phyloP scores from a whole-genome alignment of 1,284 basidiomycete genomes.

The Ustilago nuda region DNA sequence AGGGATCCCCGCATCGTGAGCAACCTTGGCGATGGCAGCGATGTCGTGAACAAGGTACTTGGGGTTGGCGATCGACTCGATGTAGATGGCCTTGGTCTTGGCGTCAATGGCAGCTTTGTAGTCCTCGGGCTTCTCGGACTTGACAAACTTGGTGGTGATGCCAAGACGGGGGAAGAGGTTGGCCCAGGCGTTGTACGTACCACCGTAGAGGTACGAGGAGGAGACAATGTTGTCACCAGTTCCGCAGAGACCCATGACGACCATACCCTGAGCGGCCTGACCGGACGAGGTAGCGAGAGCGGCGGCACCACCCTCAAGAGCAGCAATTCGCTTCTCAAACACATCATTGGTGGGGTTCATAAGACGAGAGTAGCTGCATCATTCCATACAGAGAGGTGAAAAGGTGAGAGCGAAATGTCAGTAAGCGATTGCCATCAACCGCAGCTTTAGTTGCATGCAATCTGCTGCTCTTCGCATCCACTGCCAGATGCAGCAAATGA shows the following conservation, averaged over 20 bases:
- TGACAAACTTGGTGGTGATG: slow-evolving; percentile 82
- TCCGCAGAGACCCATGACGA: slow-evolving; percentile 75
- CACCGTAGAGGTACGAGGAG: slow-evolving; percentile 69
- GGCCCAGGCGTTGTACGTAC: slow-evolving; percentile 90
- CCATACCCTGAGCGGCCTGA: slow-evolving; percentile 84
- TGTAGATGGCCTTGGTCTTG: slow-evolving; percentile 73
- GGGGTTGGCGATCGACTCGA: slow-evolving; percentile 88
- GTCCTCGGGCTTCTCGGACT: slow-evolving; percentile 75
- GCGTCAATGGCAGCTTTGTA: slow-evolving; percentile 75
- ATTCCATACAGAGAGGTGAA: too few species aligned
- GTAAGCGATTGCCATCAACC: not conserved
- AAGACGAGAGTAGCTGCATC: slow-evolving; percentile 72
- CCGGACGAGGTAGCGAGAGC: slow-evolving; percentile 84
- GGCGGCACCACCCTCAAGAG: slow-evolving; percentile 83
- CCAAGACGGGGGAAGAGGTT: slow-evolving; percentile 79
- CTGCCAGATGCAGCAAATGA: not conserved
- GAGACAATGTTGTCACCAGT: slow-evolving; percentile 85
- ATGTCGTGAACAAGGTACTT: slow-evolving; percentile 80
- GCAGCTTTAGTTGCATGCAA: not conserved
- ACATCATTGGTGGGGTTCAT: slow-evolving; percentile 87
- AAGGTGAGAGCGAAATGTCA: too few species aligned
- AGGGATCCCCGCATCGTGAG: slow-evolving; percentile 81
- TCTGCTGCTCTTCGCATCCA: not conserved
- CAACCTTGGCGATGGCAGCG: slow-evolving; percentile 80
- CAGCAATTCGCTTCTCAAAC: slow-evolving; percentile 85